phyloP scores from a whole-genome alignment of 208 protist genomes.

The Trypanosoma avium region DNA sequence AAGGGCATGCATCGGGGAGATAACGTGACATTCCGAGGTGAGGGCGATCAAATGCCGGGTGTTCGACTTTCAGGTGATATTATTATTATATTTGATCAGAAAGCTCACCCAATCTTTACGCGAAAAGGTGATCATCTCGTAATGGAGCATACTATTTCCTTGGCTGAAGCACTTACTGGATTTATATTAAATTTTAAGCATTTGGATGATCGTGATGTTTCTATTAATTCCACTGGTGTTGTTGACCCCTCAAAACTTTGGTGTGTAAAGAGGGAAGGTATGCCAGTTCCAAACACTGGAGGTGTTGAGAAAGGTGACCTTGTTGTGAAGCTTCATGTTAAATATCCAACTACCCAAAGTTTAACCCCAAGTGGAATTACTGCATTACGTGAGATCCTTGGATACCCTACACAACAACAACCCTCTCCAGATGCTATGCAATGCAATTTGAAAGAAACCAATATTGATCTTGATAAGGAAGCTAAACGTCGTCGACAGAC shows the following conservation, averaged over 20 bases:
- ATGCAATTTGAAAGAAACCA: slow-evolving; percentile 54
- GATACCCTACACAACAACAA: slow-evolving; percentile 54
- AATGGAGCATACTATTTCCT: slow-evolving; percentile 88
- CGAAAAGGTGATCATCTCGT: slow-evolving; percentile 96
- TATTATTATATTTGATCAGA: slow-evolving; percentile 96
- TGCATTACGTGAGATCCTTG: slow-evolving; percentile 74
- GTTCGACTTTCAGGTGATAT: slow-evolving; percentile 96
- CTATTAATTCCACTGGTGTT: slow-evolving; percentile 66
- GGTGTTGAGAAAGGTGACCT: slow-evolving; percentile 90
- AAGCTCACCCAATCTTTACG: slow-evolving; percentile 93
- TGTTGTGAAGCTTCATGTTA: slow-evolving; percentile 88
- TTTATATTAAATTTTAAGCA: slow-evolving; percentile 89
- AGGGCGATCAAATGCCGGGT: slow-evolving; percentile 96
- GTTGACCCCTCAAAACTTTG: slow-evolving; percentile 88
- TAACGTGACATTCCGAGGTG: slow-evolving; percentile 95
- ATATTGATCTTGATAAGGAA: slow-evolving; percentile 82
- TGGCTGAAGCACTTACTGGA: slow-evolving; percentile 96
- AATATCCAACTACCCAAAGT: slow-evolving; percentile 64
- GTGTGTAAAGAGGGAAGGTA: slow-evolving; percentile 90
- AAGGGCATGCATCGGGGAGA: slow-evolving; percentile 96
- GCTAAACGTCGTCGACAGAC: slow-evolving; percentile 50
- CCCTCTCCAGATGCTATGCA: slow-evolving; percentile 44
- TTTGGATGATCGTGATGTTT: slow-evolving; percentile 89
- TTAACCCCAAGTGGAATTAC: slow-evolving; percentile 8
- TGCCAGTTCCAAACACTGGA: slow-evolving; percentile 90